These are phyloP conservation scores for Geranium brycei DNA, from an alignment of 345 rosid genomes.

Conservation along the genomic window DNA sequence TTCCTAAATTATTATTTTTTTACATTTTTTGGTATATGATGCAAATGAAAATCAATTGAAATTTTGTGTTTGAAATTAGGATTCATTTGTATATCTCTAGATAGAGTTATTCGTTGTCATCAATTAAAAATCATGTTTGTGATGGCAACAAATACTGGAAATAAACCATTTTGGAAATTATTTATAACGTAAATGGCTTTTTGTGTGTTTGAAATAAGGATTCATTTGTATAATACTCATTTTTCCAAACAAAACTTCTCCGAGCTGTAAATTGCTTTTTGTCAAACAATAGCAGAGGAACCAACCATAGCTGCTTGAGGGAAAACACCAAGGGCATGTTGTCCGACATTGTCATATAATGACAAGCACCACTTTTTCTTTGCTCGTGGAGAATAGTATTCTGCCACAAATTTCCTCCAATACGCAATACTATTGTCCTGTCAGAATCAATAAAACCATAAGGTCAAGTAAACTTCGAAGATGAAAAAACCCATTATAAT, in stretches of 20 bases:
- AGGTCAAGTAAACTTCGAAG: neutral
- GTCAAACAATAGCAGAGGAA: slow-evolving; percentile 7
- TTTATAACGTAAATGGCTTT: too few species aligned
- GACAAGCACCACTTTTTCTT: slow-evolving; percentile 98
- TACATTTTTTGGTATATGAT: too few species aligned
- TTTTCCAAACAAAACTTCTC: neutral
- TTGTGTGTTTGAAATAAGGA: too few species aligned
- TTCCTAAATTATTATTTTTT: too few species aligned
- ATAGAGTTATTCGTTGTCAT: too few species aligned
- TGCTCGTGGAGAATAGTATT: slow-evolving; percentile 91
- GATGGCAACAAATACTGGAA: too few species aligned
- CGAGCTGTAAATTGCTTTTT: neutral
- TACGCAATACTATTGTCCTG: slow-evolving; percentile 82
- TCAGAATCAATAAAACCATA: slow-evolving; percentile 13
- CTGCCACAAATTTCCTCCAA: slow-evolving; percentile 90
- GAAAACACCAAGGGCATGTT: slow-evolving; percentile 87
- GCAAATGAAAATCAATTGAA: too few species aligned
- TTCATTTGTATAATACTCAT: too few species aligned
- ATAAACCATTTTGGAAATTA: too few species aligned
- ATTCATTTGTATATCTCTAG: too few species aligned
- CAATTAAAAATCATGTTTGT: too few species aligned
- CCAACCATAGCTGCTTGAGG: slow-evolving; percentile 94
- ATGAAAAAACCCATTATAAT: neutral
- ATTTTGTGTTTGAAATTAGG: too few species aligned
- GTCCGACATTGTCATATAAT: slow-evolving; percentile 72